phyloP scores from a whole-genome alignment of 345 rosid genomes.

The Xanthoceras sorbifolium region DNA sequence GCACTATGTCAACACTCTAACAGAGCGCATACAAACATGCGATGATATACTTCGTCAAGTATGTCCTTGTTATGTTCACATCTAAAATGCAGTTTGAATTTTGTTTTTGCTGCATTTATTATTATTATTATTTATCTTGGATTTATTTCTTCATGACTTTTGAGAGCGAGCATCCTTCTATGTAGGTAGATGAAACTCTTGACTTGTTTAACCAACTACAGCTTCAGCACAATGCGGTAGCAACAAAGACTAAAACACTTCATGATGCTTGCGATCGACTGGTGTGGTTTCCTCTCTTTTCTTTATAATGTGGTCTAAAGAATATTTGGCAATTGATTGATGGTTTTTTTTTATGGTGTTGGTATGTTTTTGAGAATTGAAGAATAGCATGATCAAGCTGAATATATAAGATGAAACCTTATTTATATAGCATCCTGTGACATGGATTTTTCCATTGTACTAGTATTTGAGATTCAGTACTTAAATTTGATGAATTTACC shows the following conservation, averaged over 20 bases:
- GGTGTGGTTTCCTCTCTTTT: conserved; percentile 48
- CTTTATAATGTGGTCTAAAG: background rate
- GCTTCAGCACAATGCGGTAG: conserved; percentile 90
- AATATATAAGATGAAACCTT: background rate
- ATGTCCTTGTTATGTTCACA: conserved; percentile 27
- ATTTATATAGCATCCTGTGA: background rate
- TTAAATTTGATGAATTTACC: background rate
- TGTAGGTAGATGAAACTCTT: conserved; percentile 90
- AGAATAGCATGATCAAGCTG: background rate
- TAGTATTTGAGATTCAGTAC: background rate
- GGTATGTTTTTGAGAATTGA: background rate
- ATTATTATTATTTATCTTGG: background rate
- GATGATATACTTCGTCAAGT: conserved; percentile 86
- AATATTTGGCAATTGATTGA: conserved; percentile 15
- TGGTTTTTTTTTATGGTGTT: background rate
- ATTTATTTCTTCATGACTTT: conserved; percentile 7
- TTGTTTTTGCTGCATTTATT: conserved; percentile 10
- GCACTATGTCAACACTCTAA: conserved; percentile 77
- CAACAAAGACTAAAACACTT: conserved; percentile 97
- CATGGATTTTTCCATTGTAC: conserved; percentile 13
- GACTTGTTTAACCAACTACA: conserved; percentile 80
- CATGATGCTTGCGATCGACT: conserved; percentile 96
- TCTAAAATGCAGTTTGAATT: background rate
- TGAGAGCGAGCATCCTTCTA: conserved; percentile 6
- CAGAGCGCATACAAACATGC: conserved; percentile 84